A percentile compares a stretch with the other conserved stretches of the same genome.
Conservation (phyloP, 768 basidiomycete species). For the Xanthoconium purpureum region DNA sequence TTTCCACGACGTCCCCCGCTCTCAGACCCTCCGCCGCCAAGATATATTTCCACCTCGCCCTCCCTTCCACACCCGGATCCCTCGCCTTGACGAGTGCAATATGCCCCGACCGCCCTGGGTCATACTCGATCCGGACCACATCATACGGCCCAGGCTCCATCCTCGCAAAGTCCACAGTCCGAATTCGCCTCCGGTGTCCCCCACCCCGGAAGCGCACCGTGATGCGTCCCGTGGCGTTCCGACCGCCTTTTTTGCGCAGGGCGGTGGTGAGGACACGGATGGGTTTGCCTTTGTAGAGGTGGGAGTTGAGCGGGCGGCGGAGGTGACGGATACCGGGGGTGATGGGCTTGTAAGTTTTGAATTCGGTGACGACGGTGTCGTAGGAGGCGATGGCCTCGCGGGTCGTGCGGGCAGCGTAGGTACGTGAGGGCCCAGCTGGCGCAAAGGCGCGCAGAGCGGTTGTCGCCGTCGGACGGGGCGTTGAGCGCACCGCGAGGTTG, state of each 20-base stretch:
- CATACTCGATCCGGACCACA: conserved; percentile 94
- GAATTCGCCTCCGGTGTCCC: conserved; percentile 83
- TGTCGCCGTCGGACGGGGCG: not conserved
- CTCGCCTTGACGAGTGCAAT: conserved; percentile 83
- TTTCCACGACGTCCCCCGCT: conserved; percentile 85
- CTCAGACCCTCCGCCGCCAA: conserved; percentile 86
- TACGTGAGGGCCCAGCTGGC: conserved; percentile 16
- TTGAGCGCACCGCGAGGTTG: conserved; percentile 5
- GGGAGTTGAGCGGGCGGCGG: conserved; percentile 73
- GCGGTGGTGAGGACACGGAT: conserved; percentile 78
- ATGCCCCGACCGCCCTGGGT: conserved; percentile 90
- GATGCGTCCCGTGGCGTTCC: conserved; percentile 79
- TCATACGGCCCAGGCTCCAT: conserved; percentile 78
- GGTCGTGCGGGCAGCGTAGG: conserved; percentile 36
- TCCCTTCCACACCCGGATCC: conserved; percentile 49
- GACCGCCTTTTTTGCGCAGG: conserved; percentile 80
- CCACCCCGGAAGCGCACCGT: conserved; percentile 89
- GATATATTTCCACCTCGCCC: conserved; percentile 81
- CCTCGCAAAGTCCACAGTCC: conserved; percentile 83
- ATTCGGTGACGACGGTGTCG: conserved; percentile 49
- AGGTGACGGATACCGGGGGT: conserved; percentile 86
- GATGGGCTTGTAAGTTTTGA: conserved; percentile 89
- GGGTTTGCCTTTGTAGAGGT: conserved; percentile 85
- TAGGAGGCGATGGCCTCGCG: conserved; percentile 33
- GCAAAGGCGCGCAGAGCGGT: conserved; percentile 6